Base-by-base conservation (phyloP, 345 rosid species). In the Mallotus nudiflorus region DNA sequence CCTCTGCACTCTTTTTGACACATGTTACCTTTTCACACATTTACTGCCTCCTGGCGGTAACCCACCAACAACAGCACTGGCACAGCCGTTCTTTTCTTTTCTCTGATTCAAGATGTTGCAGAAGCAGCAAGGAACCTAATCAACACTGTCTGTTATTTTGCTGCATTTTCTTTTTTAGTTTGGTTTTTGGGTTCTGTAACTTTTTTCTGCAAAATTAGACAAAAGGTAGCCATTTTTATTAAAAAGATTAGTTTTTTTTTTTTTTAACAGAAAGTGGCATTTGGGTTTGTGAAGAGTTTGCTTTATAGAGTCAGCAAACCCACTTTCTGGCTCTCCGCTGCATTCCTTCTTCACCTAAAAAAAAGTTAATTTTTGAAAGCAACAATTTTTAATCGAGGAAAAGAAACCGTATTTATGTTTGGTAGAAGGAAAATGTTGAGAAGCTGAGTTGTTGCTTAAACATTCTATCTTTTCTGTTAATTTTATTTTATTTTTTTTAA, bases 241-340 rank as follows among this genome's bases (percentile, higher is more conserved):
- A 40, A 51, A 71, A 48, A 28, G 70, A 66, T 79, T n/a, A n/a
- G n/a, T n/a, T n/a, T n/a, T n/a, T n/a, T n/a, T n/a, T n/a, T n/a
- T n/a, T 69, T 74, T 74, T 70, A 70, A 55, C 74, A 64, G 67
- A 70, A 66, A 39, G 61, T 45, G 28, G 53, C 69, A 75, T 72
- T 80, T 65, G 84, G 82, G 80, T 65, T 70, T 61, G 69, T 40
- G 53, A 75, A 72, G 80, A 63, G 66, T 49, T 75, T 78, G 69
- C 81, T 72, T 67, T 77, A 57, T 79, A 70, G 42, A 51, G 84
- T 81, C 87, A 69, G 80, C 81, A 65, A 73, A 67, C 39, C 75
- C 61, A 78, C 85, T 72, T 75, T 82, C 71, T 74, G 50, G 45
- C 48, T 56, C n/a, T 53, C 57, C n/a, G 6, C n/a, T 53, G 49